A percentile compares a stretch with the other conserved stretches of the same genome.
Conservation (phyloP, 208 protist genomes). For the Blechomonas ayalai region DNA sequence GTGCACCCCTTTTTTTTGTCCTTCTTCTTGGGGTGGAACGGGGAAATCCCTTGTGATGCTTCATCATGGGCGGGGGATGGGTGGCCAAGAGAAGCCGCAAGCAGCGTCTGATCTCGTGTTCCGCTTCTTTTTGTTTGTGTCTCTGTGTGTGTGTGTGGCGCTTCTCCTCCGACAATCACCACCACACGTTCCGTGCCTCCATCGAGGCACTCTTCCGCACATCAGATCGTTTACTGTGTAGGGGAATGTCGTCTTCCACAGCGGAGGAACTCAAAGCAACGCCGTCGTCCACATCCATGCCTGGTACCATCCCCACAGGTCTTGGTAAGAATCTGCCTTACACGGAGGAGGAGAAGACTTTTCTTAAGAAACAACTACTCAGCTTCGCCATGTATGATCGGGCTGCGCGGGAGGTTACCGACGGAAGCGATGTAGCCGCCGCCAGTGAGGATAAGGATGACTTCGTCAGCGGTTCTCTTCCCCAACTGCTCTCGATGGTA, state of each 20-base stretch:
- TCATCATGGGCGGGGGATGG: neutral
- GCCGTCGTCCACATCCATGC: neutral
- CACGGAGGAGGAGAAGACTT: constrained; percentile 24
- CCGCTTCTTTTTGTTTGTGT: neutral
- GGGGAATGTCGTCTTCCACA: neutral
- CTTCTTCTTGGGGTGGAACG: neutral
- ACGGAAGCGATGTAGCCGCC: no score
- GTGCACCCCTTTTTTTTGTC: neutral
- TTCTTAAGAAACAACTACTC: constrained; percentile 11
- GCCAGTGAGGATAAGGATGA: no score
- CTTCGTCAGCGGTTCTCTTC: constrained; percentile 6
- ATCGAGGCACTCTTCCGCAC: no score
- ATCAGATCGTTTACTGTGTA: no score
- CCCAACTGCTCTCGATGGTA: constrained; percentile 16
- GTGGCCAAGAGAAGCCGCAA: neutral
- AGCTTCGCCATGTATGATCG: no score
- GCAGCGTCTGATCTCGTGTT: neutral
- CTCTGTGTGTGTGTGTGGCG: constrained; percentile 1
- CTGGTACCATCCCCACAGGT: no score
- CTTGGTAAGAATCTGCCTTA: constrained; percentile 13
- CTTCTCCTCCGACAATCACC: neutral
- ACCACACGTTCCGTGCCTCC: no score
- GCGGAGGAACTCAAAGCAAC: neutral
- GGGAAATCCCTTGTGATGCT: neutral
- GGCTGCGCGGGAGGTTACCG: no score